Evolutionary conservation across 78 protist genomes (phyloP), one percentile per base, ranked within the genome.

Genomic region (Dictyostelium firmibasis): DNA sequence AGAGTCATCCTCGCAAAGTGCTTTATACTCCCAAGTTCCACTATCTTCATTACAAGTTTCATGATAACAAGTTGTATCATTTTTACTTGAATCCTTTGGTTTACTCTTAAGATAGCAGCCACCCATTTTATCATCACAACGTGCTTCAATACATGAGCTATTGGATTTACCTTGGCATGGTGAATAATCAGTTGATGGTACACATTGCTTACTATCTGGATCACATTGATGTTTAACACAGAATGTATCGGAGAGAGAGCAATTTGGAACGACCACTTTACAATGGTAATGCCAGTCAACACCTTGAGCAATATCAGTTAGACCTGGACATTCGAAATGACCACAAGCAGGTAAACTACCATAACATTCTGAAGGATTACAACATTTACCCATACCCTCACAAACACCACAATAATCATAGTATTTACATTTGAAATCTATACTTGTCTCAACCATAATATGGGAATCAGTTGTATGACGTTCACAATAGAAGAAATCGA

Each of bases 401-500:
- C 94, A 89, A 31, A 89, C 87, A 50, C 94, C 94, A 81, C 94
- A 89, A 38, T 53, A 89, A 16, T 72, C 79, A 72, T 72, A 72
- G 36, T 86, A 88, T 38, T 72, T 60, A 81, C 94, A 89, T 70
- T 64, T 69, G n/a, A 81, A 35, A 16, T 89, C 67, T 4, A 89
- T 81, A n/a, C 57, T 25, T 9, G 94, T 89, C 2, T 72, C 35
- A 7, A 89, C 47, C 29, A 23, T 25, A n/a, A 89, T 75, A 36
- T 78, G 64, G 0, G 94, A 89, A 25, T 89, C 84, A 0, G 69
- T 33, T 3, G 94, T 47, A 47, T 89, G 94, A 35, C 94, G 67
- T 23, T 89, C 94, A 70, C 94, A 89, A 50, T 89, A 89, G 57
- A 89, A 89, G 50, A 89, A 89, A 35, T 89, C 94, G 74, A 89